These are phyloP conservation scores for Fusarium bulbicola DNA, from an alignment of 2,329 filamentous ascomycete species.

Conservation along the genomic window DNA sequence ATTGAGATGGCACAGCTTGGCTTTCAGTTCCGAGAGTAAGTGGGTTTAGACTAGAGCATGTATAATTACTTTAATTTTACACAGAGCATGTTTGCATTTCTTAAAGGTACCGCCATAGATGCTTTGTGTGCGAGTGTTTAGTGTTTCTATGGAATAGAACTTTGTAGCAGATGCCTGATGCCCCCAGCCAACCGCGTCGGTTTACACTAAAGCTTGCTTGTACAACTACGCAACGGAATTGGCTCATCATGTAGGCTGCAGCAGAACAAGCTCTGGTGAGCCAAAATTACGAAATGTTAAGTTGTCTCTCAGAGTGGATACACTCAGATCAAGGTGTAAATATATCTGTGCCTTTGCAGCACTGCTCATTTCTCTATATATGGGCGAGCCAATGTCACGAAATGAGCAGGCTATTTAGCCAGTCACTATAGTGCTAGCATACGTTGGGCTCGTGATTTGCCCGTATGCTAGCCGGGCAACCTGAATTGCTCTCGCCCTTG, in stretches of 20 bases:
- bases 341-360: neutral
- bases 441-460: neutral
- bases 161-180: neutral
- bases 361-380: neutral
- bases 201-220: neutral
- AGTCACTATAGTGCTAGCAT: neutral
- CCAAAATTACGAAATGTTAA: neutral
- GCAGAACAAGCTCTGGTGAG: neutral
- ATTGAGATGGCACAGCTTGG: neutral
- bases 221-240: neutral
- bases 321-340: too few relatives aligned
- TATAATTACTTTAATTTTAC: neutral
- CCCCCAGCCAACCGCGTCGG: neutral
- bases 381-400: too few relatives aligned
- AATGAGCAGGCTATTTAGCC: neutral
- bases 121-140: neutral
- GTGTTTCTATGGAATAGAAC: neutral
- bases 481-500: neutral
- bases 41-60: neutral
- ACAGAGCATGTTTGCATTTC: too few relatives aligned
- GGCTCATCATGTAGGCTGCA: neutral
- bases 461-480: neutral
- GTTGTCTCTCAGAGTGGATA: neutral
- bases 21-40: neutral
- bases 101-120: neutral